Conservation (phyloP, 2,329 filamentous ascomycete species). For the Botrytis deweyae region DNA sequence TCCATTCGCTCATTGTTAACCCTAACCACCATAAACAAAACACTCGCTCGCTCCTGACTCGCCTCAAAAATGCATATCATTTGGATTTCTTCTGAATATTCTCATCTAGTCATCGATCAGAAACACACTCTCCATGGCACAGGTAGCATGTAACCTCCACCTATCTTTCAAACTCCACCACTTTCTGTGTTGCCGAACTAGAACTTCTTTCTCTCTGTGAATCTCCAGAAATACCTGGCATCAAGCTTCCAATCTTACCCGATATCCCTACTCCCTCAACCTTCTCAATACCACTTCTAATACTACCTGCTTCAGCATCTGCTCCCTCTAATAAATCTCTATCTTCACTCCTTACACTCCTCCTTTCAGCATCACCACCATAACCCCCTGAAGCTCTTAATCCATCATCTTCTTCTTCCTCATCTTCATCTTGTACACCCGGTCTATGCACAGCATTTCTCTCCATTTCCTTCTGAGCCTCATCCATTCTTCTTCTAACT, state of each 20-base stretch:
- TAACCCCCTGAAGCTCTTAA: conserved; percentile 50
- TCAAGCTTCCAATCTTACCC: conserved; percentile 10
- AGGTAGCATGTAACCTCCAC: not conserved
- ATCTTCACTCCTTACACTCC: conserved; percentile 65
- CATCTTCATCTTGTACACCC: conserved; percentile 68
- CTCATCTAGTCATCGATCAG: not conserved
- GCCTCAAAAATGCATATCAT: conserved; percentile 17
- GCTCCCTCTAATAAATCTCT: conserved; percentile 71
- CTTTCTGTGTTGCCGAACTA: conserved; percentile 42
- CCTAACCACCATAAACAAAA: not conserved
- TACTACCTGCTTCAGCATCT: conserved; percentile 63
- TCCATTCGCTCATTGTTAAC: not conserved
- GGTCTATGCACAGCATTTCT: conserved; percentile 69
- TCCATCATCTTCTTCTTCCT: conserved; percentile 61
- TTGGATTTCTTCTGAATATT: not conserved
- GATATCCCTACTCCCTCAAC: conserved; percentile 27
- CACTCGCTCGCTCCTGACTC: conserved; percentile 6
- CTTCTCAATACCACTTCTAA: conserved; percentile 36
- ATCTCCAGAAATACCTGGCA: conserved; percentile 24
- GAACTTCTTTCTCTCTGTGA: conserved; percentile 32
- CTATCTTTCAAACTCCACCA: conserved; percentile 49
- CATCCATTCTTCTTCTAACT: conserved; percentile 88
- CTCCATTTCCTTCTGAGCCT: conserved; percentile 89
- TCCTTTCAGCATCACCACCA: conserved; percentile 57
- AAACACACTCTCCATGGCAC: not conserved